These are phyloP conservation scores for Bipolaris victoriae DNA, from an alignment of 2,329 filamentous ascomycete species.

Conservation along the genomic window DNA sequence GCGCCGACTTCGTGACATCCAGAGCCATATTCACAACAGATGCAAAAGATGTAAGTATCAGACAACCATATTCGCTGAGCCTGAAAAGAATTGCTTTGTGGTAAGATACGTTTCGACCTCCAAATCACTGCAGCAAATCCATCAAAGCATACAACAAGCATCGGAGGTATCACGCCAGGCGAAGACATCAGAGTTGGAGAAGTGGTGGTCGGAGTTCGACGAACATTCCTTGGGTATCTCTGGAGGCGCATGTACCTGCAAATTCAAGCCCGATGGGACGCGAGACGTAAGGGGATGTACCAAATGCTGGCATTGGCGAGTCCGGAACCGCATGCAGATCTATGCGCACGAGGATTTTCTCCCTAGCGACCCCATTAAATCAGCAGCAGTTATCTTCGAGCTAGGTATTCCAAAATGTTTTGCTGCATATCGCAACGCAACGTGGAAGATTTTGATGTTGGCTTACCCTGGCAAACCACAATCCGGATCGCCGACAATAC, in stretches of 20 bases:
- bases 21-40: slow-evolving; percentile 56
- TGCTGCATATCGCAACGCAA: slow-evolving; percentile 57
- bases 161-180: slow-evolving; percentile 30
- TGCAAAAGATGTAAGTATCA: slow-evolving; percentile 20
- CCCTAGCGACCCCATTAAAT: slow-evolving; percentile 43
- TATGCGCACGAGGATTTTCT: slow-evolving; percentile 57
- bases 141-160: slow-evolving; percentile 38
- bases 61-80: slow-evolving; percentile 56
- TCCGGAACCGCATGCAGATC: slow-evolving; percentile 52
- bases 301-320: slow-evolving; percentile 50
- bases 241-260: slow-evolving; percentile 38
- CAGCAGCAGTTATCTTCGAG: slow-evolving; percentile 58
- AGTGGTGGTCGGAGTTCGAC: slow-evolving; percentile 46
- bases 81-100: slow-evolving; percentile 51
- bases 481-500: slow-evolving; percentile 25
- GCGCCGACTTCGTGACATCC: slow-evolving; percentile 56
- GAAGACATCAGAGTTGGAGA: slow-evolving; percentile 49
- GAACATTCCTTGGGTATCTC: slow-evolving; percentile 45
- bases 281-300: slow-evolving; percentile 44
- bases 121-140: slow-evolving; percentile 32
- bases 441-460: slow-evolving; percentile 56
- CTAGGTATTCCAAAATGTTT: slow-evolving; percentile 53
- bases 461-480: slow-evolving; percentile 27
- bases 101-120: slow-evolving; percentile 50
- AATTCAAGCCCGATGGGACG: slow-evolving; percentile 15